Base-by-base conservation (phyloP, 331 rosid genomes). In the Rosa hybrid region DNA sequence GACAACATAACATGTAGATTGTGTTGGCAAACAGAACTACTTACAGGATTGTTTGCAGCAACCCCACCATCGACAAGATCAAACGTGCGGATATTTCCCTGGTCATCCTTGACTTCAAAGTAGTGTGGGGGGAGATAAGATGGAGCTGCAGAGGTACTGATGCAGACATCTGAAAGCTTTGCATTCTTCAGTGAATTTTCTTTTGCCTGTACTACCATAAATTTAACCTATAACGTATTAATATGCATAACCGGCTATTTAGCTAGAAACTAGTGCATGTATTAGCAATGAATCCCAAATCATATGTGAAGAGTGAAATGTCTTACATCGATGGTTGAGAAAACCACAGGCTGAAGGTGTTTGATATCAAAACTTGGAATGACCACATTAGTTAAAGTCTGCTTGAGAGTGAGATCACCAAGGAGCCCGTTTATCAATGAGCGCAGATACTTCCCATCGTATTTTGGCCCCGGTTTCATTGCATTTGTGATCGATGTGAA, bases 1-100 rank as follows among this genome's bases (percentile, higher is more conserved):
- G 42, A 62, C 68, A 63, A 30, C 70, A 13, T 64, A 64, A 30
- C n/a, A 64, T 64, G n/a, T 6, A 64, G 8, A 30, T 25, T 25
- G 38, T 12, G 17, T 12, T 20, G 12, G 13, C 3, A 1, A 6
- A 4, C 20, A 62, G 2, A 64, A 51, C 3, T 64, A 76, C 88
- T 54, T 54, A 82, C 84, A 2, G 87, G 90, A 77, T 87, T 87
- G 78, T 82, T 85, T 46, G 86, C 88, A 5, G 88, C 90, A 57
- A 87, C 71, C 0, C 75, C 88, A 20, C 88, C 90, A 12, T 85
- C 90, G 4, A 85, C 20, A 34, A 85, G 81, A 49, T 87, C 84
- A 41, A 73, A 87, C 6, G 75, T 75, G 60, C 82, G 83, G 13
- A 80, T 42, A 2, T 30, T 80, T 23, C 84, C 77, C 4, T 80